Percentiles rank a stretch among this genome's conserved stretches.
These are phyloP conservation scores for Phytophthora gonapodyides DNA, from an alignment of 352 stramenopile species.

Conservation along the genomic window DNA sequence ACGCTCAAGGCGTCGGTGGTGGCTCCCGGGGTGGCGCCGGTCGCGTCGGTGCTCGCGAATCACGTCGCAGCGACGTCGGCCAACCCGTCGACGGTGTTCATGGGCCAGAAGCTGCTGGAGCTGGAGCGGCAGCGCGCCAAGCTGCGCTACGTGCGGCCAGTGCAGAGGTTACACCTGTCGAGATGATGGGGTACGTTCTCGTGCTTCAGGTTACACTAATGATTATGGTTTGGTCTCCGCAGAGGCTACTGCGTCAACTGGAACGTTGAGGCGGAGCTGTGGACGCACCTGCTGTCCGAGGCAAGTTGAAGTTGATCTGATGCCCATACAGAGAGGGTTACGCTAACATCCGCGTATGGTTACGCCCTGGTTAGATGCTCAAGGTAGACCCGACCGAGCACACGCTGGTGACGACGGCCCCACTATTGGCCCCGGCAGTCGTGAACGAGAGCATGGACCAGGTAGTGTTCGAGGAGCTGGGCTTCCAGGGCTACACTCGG, in stretches of 20 bases:
- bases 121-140: constrained; percentile 59
- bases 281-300: constrained; percentile 59
- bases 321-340: not conserved
- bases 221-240: constrained; percentile 8
- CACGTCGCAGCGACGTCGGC: constrained; percentile 44
- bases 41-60: constrained; percentile 45
- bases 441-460: constrained; percentile 79
- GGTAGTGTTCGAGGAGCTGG: constrained; percentile 81
- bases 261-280: constrained; percentile 76
- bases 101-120: constrained; percentile 58
- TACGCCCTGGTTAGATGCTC: constrained; percentile 39
- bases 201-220: constrained; percentile 3
- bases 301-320: constrained; percentile 31
- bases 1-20: constrained; percentile 70
- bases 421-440: constrained; percentile 55
- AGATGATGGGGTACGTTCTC: constrained; percentile 8
- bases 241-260: constrained; percentile 86
- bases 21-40: not conserved
- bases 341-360: not conserved
- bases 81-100: constrained; percentile 24
- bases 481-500: constrained; percentile 57
- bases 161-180: constrained; percentile 41
- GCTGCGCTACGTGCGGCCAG: constrained; percentile 46
- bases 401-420: constrained; percentile 61
- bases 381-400: constrained; percentile 54